phyloP scores from a whole-genome alignment of 2,329 filamentous ascomycete genomes.

The Monosporascus sp. region DNA sequence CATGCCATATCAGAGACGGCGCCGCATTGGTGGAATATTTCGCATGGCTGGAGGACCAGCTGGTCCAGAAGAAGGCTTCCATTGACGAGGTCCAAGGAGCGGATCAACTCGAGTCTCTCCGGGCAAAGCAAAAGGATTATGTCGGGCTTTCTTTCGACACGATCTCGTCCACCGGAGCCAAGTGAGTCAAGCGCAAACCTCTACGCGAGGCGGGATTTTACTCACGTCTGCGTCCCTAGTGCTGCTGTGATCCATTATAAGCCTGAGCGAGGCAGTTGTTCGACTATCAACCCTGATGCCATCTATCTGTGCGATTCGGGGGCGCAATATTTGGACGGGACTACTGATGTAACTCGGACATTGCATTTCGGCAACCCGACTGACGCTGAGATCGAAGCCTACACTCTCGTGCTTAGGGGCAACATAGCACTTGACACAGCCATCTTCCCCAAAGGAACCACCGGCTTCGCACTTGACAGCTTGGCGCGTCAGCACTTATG shows the following conservation, averaged over 20 bases:
- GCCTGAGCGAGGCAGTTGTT: constrained; percentile 76
- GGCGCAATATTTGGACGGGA: constrained; percentile 93
- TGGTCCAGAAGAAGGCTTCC: constrained; percentile 64
- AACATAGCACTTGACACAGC: constrained; percentile 83
- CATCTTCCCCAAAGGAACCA: constrained; percentile 91
- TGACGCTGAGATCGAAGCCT: constrained; percentile 77
- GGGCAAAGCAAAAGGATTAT: constrained; percentile 66
- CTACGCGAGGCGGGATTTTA: neutral
- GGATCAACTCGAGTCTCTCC: constrained; percentile 78
- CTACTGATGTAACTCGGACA: constrained; percentile 91
- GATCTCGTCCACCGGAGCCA: constrained; percentile 87
- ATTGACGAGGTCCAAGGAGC: constrained; percentile 89
- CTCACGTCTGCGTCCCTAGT: constrained; percentile 39
- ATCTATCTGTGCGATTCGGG: constrained; percentile 97
- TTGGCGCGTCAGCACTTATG: constrained; percentile 89
- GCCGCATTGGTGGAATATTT: constrained; percentile 89
- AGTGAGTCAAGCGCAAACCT: constrained; percentile 38
- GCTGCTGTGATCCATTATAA: constrained; percentile 96
- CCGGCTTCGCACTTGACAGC: constrained; percentile 83
- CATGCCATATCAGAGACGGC: constrained; percentile 90
- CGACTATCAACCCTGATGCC: constrained; percentile 74
- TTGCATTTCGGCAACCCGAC: constrained; percentile 86
- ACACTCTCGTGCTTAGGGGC: constrained; percentile 91
- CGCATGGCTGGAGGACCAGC: constrained; percentile 90
- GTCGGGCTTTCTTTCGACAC: constrained; percentile 91